phyloP scores from a whole-genome alignment of 1,284 basidiomycete species.

The Austropuccinia psidii region DNA sequence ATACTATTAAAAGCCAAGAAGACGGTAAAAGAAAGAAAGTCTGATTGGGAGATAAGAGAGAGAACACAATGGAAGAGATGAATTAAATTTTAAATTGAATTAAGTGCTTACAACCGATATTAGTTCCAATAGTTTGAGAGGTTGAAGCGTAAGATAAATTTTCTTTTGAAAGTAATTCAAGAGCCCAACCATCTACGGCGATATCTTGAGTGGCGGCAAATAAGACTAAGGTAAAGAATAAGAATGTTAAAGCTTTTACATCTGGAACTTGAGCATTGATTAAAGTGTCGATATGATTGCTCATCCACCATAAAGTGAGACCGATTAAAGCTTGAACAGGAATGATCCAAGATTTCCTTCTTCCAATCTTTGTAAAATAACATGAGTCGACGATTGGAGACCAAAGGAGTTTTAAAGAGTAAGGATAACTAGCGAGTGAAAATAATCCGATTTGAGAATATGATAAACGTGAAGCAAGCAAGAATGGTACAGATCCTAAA shows the following conservation, averaged over 20 bases:
- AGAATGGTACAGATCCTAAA: slow-evolving; percentile 85
- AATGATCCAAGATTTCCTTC: slow-evolving; percentile 97
- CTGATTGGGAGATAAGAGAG: not conserved
- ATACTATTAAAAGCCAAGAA: slow-evolving; percentile 95
- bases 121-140: slow-evolving; percentile 94
- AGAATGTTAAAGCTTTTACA: slow-evolving; percentile 67
- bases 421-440: slow-evolving; percentile 88
- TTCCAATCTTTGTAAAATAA: slow-evolving; percentile 70
- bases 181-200: slow-evolving; percentile 98
- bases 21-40: slow-evolving; percentile 92
- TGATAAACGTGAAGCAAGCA: slow-evolving; percentile 85
- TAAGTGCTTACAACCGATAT: slow-evolving; percentile 63
- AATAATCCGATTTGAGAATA: slow-evolving; percentile 96
- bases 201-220: slow-evolving; percentile 99
- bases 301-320: slow-evolving; percentile 76
- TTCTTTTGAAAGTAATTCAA: slow-evolving; percentile 89
- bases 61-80: not conserved
- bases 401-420: slow-evolving; percentile 95
- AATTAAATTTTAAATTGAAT: not conserved
- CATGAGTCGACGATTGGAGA: slow-evolving; percentile 93
- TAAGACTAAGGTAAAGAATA: slow-evolving; percentile 85
- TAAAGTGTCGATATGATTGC: slow-evolving; percentile 67
- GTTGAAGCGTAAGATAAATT: slow-evolving; percentile 95
- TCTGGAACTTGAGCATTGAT: slow-evolving; percentile 77
- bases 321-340: slow-evolving; percentile 92